Evolutionary conservation across 768 basidiomycete species (phyloP).

Genomic region (Xerocomus potaroensis): DNA sequence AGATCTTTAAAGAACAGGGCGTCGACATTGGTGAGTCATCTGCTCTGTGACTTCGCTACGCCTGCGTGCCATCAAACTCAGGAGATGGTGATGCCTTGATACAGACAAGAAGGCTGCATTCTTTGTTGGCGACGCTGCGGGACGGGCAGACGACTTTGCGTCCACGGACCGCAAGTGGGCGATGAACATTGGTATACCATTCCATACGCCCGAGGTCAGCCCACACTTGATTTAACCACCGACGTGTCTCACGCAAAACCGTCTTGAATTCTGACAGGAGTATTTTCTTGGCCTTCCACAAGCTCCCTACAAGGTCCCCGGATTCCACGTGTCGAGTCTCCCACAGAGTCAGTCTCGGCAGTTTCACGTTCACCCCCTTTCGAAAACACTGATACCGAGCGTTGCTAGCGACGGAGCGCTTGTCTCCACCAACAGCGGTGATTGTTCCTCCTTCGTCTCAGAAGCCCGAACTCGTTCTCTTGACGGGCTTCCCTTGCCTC

Average conservation of each 20-base stretch:
- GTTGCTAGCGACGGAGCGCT: slow-evolving; percentile 37
- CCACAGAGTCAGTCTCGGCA: slow-evolving; percentile 24
- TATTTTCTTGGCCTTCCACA: slow-evolving; percentile 61
- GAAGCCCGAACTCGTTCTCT: slow-evolving; percentile 48
- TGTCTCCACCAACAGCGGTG: slow-evolving; percentile 16
- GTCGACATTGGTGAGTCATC: slow-evolving; percentile 71
- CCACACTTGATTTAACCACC: background rate
- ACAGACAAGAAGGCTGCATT: slow-evolving; percentile 64
- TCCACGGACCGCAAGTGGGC: slow-evolving; percentile 87
- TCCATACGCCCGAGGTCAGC: slow-evolving; percentile 80
- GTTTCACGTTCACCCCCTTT: background rate
- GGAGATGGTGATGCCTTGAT: background rate
- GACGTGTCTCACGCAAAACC: background rate
- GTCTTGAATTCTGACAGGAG: slow-evolving; percentile 50
- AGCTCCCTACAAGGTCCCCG: slow-evolving; percentile 48
- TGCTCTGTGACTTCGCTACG: too few relatives aligned
- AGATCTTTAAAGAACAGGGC: slow-evolving; percentile 52
- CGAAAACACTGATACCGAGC: background rate
- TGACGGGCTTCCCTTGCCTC: slow-evolving; percentile 57
- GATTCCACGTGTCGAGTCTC: slow-evolving; percentile 60
- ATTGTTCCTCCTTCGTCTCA: slow-evolving; percentile 8
- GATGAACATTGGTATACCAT: slow-evolving; percentile 64
- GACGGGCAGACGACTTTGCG: slow-evolving; percentile 71
- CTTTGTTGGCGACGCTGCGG: slow-evolving; percentile 90
- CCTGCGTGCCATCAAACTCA: background rate